phyloP scores from a whole-genome alignment of 2,329 filamentous ascomycete species.

The Eutypella sp. region DNA sequence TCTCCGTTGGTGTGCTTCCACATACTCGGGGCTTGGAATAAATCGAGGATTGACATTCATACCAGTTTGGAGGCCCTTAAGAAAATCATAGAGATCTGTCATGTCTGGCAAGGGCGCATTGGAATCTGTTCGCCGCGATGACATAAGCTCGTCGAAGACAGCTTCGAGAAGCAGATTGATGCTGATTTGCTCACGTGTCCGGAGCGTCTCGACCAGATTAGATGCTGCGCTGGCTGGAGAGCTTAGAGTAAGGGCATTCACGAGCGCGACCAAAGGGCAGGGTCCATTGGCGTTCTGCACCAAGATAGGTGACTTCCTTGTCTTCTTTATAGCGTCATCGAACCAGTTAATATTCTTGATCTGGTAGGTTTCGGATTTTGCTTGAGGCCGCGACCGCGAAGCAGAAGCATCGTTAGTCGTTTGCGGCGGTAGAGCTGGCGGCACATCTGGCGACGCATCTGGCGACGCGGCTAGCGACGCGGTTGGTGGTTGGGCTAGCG shows the following conservation, averaged over 20 bases:
- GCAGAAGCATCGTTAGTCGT: constrained; percentile 17
- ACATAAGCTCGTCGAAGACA: constrained; percentile 90
- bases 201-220: constrained; percentile 70
- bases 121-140: constrained; percentile 58
- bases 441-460: constrained; percentile 13
- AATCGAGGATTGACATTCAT: constrained; percentile 98
- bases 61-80: constrained; percentile 84
- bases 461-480: neutral
- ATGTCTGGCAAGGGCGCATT: constrained; percentile 75
- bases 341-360: constrained; percentile 90
- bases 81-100: constrained; percentile 78
- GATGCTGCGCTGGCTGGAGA: constrained; percentile 62
- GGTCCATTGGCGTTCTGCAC: constrained; percentile 93
- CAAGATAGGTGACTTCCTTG: constrained; percentile 78
- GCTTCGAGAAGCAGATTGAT: constrained; percentile 80
- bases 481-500: neutral
- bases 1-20: constrained; percentile 44
- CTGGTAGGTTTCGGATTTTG: constrained; percentile 72
- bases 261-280: constrained; percentile 85
- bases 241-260: constrained; percentile 85
- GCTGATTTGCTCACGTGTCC: constrained; percentile 80
- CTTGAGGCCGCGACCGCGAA: constrained; percentile 33
- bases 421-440: constrained; percentile 36
- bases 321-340: constrained; percentile 57
- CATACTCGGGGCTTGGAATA: constrained; percentile 51